These are phyloP conservation scores for Psilocybe subaeruginosa DNA, from an alignment of 768 basidiomycete genomes.

Conservation along the genomic window DNA sequence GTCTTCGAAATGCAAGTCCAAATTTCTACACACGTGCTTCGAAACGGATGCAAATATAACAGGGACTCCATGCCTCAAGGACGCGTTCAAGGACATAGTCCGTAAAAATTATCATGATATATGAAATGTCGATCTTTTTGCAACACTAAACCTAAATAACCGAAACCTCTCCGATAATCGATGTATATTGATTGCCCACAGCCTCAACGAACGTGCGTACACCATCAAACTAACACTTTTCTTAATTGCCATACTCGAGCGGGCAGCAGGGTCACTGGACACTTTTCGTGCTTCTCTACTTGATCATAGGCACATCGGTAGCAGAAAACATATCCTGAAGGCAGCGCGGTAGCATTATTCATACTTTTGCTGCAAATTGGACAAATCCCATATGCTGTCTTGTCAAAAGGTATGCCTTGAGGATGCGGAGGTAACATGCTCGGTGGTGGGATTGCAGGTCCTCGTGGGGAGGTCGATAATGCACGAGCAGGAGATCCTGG, in stretches of 20 bases:
- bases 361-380: constrained; percentile 76
- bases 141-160: constrained; percentile 17
- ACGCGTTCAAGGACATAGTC: neutral
- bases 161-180: constrained; percentile 23
- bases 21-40: constrained; percentile 28
- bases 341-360: constrained; percentile 86
- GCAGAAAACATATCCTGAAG: constrained; percentile 94
- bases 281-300: constrained; percentile 75
- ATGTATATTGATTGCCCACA: constrained; percentile 18
- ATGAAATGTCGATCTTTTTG: constrained; percentile 8
- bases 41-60: constrained; percentile 13
- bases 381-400: constrained; percentile 76
- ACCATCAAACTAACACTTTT: constrained; percentile 67
- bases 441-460: constrained; percentile 78
- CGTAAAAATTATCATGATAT: constrained; percentile 2
- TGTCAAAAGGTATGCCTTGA: constrained; percentile 66
- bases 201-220: constrained; percentile 53
- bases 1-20: constrained; percentile 16
- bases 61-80: neutral
- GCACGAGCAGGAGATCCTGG: constrained; percentile 84
- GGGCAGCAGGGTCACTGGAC: constrained; percentile 86
- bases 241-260: constrained; percentile 81
- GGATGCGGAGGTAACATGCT: constrained; percentile 76
- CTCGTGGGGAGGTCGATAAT: constrained; percentile 63
- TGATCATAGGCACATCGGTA: constrained; percentile 89